A percentile compares a stretch with the other conserved stretches of the same genome.
Evolutionary conservation across 2,329 filamentous ascomycete species (phyloP).

Genomic region (Fusarium sp.): DNA sequence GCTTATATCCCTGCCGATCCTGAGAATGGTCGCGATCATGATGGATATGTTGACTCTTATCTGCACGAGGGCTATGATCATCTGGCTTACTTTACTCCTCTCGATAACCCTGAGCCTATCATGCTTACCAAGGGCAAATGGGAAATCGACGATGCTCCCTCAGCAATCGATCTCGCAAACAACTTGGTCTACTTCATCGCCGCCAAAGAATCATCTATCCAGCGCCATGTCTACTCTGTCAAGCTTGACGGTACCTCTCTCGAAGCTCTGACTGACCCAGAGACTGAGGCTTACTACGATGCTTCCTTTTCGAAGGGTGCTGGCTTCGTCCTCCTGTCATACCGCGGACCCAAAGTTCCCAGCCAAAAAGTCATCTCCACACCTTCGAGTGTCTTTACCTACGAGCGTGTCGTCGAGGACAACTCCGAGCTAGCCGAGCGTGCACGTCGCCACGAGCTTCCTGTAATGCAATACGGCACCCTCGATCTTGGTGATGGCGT

Average conservation of each 20-base stretch:
- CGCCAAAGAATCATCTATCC: slow-evolving; percentile 86
- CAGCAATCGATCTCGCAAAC: slow-evolving; percentile 82
- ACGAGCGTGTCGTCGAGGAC: slow-evolving; percentile 78
- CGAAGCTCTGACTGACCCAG: slow-evolving; percentile 77
- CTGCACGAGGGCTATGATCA: slow-evolving; percentile 90
- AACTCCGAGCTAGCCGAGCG: slow-evolving; percentile 76
- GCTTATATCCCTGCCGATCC: slow-evolving; percentile 87
- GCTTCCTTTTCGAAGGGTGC: slow-evolving; percentile 86
- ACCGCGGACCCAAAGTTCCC: slow-evolving; percentile 85
- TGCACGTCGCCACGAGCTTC: slow-evolving; percentile 81
- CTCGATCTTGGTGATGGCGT: slow-evolving; percentile 83
- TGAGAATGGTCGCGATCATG: slow-evolving; percentile 75
- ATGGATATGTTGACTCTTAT: slow-evolving; percentile 93
- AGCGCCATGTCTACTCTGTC: slow-evolving; percentile 92
- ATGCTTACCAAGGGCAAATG: slow-evolving; percentile 89
- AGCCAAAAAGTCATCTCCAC: slow-evolving; percentile 93
- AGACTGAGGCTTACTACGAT: slow-evolving; percentile 79
- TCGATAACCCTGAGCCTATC: slow-evolving; percentile 83
- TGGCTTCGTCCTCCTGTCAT: slow-evolving; percentile 85
- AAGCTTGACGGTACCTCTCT: slow-evolving; percentile 82
- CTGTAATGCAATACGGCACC: slow-evolving; percentile 82
- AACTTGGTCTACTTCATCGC: slow-evolving; percentile 92
- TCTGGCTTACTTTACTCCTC: slow-evolving; percentile 88
- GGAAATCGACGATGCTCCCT: slow-evolving; percentile 90
- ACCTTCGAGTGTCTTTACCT: slow-evolving; percentile 71